Evolutionary conservation across 1,139 yeast species (phyloP), one percentile per base, ranked within the genome.

Genomic region (Candida sanyaensis): DNA sequence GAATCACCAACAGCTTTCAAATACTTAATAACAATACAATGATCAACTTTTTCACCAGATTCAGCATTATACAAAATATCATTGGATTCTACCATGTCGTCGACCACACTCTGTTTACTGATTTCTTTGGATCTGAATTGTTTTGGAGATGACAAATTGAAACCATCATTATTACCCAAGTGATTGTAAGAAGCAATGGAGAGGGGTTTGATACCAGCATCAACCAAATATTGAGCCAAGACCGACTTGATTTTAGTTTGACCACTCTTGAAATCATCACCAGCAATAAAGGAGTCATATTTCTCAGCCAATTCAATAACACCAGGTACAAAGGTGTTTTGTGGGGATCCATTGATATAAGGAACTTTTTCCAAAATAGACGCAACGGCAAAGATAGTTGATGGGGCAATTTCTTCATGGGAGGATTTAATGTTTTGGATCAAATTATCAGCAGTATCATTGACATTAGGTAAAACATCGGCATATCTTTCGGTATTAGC

Each of bases 201-300:
- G 42, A 88, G 77, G 40, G 97, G 97, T 71, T 89, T 87, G 69
- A 92, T 92, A 75, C 98, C 98, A 42, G 98, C 98, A 69, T 92
- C 98, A 51, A 92, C 97, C 61, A 92, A 79, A 69, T 86, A 92
- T 75, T 92, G 97, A 23, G 97, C 97, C 69, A 92, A 79, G 26
- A 92, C 98, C 24, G 97, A 90, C 76, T 92, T 92, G 64, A 92
- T 74, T 74, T 92, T 92, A 56, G 98, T 92, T 77, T 92, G 98
- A 52, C 98, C 98, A 62, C 93, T 84, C 78, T 92, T 92, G 81
- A 92, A 92, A 71, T 92, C 98, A 69, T 92, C 98, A 63, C 98
- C 98, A 52, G 96, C 98, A 63, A 92, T 90, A 66, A 87, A 89
- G 33, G 89, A 73, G 55, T 80, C 72, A 69, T 88, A 68, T 64